phyloP scores from a whole-genome alignment of 1,284 basidiomycete genomes.

The Mycosarcoma mackinlayi region DNA sequence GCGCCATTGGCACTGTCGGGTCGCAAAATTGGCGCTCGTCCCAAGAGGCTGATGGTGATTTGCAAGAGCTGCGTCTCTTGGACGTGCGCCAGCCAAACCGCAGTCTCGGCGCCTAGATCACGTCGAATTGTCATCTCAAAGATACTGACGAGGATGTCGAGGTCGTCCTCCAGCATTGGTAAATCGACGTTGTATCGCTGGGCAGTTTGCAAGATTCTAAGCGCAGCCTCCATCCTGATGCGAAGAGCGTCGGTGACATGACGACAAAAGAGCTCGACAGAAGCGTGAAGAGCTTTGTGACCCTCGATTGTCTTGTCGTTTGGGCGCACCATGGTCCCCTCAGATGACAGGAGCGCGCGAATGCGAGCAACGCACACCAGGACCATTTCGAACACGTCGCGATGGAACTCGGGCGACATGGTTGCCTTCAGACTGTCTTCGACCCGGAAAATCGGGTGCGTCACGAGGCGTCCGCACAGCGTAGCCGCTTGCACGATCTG shows the following conservation, averaged over 20 bases:
- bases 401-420: slow-evolving; percentile 79
- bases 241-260: slow-evolving; percentile 75
- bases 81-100: slow-evolving; percentile 83
- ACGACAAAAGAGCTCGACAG: slow-evolving; percentile 80
- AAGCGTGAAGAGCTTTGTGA: slow-evolving; percentile 76
- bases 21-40: slow-evolving; percentile 70
- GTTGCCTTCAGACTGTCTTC: slow-evolving; percentile 79
- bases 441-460: slow-evolving; percentile 80
- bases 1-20: slow-evolving; percentile 20
- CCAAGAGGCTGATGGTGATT: slow-evolving; percentile 80
- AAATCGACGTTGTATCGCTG: slow-evolving; percentile 73
- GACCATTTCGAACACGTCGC: slow-evolving; percentile 50
- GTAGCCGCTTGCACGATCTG: slow-evolving; percentile 76
- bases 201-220: slow-evolving; percentile 70
- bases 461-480: slow-evolving; percentile 76
- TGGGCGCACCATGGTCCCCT: slow-evolving; percentile 15
- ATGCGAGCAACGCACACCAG: slow-evolving; percentile 39
- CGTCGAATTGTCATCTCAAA: slow-evolving; percentile 80
- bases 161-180: slow-evolving; percentile 75
- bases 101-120: slow-evolving; percentile 74
- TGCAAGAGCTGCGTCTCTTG: slow-evolving; percentile 84
- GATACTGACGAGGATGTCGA: slow-evolving; percentile 82
- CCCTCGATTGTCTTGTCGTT: slow-evolving; percentile 42
- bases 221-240: slow-evolving; percentile 76
- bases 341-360: slow-evolving; percentile 21